Evolutionary conservation across 805 yeast genomes (phyloP), one percentile per base, ranked within the genome.

Genomic region (Candida orba): DNA sequence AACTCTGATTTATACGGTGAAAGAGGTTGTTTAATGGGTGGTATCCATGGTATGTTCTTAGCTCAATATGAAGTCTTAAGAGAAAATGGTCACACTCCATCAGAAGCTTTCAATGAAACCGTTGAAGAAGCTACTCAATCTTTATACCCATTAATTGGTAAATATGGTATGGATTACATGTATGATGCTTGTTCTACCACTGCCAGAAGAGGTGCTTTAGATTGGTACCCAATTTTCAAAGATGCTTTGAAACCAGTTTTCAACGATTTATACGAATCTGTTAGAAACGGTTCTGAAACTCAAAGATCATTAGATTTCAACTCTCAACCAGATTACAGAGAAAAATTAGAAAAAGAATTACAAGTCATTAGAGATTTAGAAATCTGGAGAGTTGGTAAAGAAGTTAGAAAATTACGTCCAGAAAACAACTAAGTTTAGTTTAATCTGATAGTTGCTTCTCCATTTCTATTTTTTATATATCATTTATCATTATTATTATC

Each of bases 121-220:
- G 99, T 93, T 59, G 99, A 93, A 80, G 99, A 93, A 78, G 99
- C 99, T 57, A 93, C 99, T 54, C 99, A 93, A 78, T 93, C 98
- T 46, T 79, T 93, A 64, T 93, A 93, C 86, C 99, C 99, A 73
- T 83, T 93, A 78, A 72, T 93, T 61, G 99, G 99, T 75, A 89
- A 88, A 75, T 86, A 93, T 81, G 99, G 99, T 77, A 93, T 93
- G 99, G 99, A 93, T 76, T 93, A 93, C 91, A 93, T 93, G 99
- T 93, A 93, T 82, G 98, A 93, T 68, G 99, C 99, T 63, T 93
- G 99, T 76, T 93, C 99, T 58, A 93, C 99, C 66, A 93, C 99
- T 58, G 99, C 99, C 64, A 89, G 98, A 81, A 88, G 99, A 78
- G 99, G 99, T 81, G 99, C 99, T 68, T 81, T 93, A 63, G 99